Conservation (phyloP, 352 stramenopile genomes). For the Paralagenidium karlingii region DNA sequence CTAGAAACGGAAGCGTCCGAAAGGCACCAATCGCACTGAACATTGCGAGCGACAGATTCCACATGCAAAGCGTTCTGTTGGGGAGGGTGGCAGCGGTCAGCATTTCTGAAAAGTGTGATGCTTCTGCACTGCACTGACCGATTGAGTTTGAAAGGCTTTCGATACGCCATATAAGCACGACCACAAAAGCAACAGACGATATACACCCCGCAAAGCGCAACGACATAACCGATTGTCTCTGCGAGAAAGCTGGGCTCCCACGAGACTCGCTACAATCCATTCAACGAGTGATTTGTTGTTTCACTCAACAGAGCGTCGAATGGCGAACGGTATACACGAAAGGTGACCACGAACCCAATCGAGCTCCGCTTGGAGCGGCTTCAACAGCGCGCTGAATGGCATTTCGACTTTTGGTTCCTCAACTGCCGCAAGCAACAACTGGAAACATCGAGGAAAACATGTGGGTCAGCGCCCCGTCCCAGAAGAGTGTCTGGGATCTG, state of each 20-base stretch:
- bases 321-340: too few relatives aligned
- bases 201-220: slow-evolving; percentile 56
- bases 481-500: too few relatives aligned
- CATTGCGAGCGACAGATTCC: slow-evolving; percentile 63
- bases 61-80: slow-evolving; percentile 45
- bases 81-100: neutral
- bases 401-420: too few relatives aligned
- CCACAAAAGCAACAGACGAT: slow-evolving; percentile 64
- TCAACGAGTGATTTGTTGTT: too few relatives aligned
- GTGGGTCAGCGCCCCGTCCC: too few relatives aligned
- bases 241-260: slow-evolving; percentile 58
- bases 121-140: slow-evolving; percentile 18
- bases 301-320: too few relatives aligned
- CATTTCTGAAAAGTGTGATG: neutral
- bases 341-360: too few relatives aligned
- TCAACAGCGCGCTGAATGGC: too few relatives aligned
- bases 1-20: slow-evolving; percentile 64
- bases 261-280: slow-evolving; percentile 25
- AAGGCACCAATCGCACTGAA: slow-evolving; percentile 74
- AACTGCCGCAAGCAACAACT: too few relatives aligned
- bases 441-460: too few relatives aligned
- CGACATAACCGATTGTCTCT: slow-evolving; percentile 38
- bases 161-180: slow-evolving; percentile 61
- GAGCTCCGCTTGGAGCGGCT: too few relatives aligned
- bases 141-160: slow-evolving; percentile 70